Conservation (phyloP, 257 asterid genomes). For the Marsdenia floribunda region DNA sequence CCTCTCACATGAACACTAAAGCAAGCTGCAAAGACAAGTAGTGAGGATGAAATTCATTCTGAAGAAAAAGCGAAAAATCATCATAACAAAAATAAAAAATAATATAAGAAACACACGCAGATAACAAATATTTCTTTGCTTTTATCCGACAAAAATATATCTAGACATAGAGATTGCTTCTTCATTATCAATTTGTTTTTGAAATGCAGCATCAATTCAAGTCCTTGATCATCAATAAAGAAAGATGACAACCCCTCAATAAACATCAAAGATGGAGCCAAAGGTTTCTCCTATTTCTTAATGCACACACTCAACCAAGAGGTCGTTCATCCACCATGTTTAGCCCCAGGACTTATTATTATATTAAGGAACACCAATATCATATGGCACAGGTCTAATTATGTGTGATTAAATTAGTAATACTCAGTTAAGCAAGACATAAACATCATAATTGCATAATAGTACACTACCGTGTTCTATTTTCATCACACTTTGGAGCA, state of each 20-base stretch:
- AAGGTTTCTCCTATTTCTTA: neutral
- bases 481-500: slow-evolving; percentile 93
- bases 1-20: slow-evolving; percentile 91
- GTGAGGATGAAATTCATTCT: neutral
- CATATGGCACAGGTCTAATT: neutral
- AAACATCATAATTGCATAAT: neutral
- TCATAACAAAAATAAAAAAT: neutral
- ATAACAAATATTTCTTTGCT: neutral
- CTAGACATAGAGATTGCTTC: no score
- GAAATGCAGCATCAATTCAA: no score
- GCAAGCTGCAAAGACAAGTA: slow-evolving; percentile 70
- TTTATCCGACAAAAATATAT: no score
- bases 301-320: neutral
- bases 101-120: neutral
- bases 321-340: neutral
- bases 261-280: no score
- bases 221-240: no score
- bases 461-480: slow-evolving; percentile 64
- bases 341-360: neutral
- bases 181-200: no score
- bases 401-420: neutral
- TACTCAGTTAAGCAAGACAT: neutral
- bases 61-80: neutral
- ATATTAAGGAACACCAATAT: no score
- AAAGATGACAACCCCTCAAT: no score